Base-by-base conservation (phyloP, 352 stramenopile species). In the Phytophthora constricta region DNA sequence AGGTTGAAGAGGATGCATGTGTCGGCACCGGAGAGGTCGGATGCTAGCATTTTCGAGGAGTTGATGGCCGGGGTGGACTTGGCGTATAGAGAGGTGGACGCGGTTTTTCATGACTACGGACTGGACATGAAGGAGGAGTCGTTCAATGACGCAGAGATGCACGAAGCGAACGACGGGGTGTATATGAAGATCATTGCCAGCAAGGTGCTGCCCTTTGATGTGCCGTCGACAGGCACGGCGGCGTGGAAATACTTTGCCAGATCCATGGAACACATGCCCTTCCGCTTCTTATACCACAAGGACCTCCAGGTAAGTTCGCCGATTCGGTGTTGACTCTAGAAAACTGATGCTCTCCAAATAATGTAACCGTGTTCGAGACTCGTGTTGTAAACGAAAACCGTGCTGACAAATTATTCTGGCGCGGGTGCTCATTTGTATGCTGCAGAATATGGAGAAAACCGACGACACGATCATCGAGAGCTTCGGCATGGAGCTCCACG, bases 381-480 rank as follows among this genome's bases (percentile, higher is more conserved):
- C 11, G 4, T 42, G 3, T 42, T 42, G 34, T 42, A 42, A 42
- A 7, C n/a, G 34, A 19, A 16, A 42, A 42, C 11, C 9, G 11
- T 13, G 19, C 46, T 69, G 31, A 69, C 48, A 46, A 46, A 13
- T 19, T n/a, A 13, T 13, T 16, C n/a, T 5, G 3, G n/a, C 13
- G 31, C 31, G 31, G 7, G 13, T 37, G 31, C 34, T 42, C 11
- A 16, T 31, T 54, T 10, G 16, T 43, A 22, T 58, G 27, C 17
- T 39, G 16, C 43, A 77, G 69, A 70, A 70, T 25, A 43, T 70
- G 49, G 69, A 77, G 49, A 70, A 47, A 16, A 77, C 75, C 11
- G 79, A 88, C 50, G 67, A 89, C 47, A 84, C 74, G 26, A 84
- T 89, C n/a, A 62, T 89, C 19, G 82, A 89, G 55, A 84, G 75